These are phyloP conservation scores for Suhomyces bokatorum DNA, from an alignment of 1,139 yeast genomes.

Conservation along the genomic window DNA sequence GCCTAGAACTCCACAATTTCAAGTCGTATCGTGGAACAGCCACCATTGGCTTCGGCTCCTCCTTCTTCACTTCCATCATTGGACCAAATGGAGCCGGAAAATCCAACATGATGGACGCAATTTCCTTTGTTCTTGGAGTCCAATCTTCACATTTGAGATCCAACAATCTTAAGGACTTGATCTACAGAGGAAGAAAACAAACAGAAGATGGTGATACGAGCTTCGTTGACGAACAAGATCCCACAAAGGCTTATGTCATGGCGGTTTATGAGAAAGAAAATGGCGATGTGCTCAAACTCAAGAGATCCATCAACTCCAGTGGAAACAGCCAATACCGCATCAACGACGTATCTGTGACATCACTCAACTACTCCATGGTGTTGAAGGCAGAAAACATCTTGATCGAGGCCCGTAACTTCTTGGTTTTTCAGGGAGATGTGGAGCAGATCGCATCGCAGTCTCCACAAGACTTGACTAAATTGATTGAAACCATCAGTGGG, in stretches of 20 bases:
- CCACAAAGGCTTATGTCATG: constrained; percentile 73
- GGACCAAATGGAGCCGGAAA: constrained; percentile 99
- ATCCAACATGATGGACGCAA: constrained; percentile 98
- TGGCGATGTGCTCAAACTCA: constrained; percentile 53
- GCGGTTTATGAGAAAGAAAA: constrained; percentile 69
- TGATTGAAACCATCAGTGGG: constrained; percentile 84
- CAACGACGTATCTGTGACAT: constrained; percentile 62
- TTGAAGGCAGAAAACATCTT: constrained; percentile 81
- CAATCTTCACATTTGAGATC: constrained; percentile 78
- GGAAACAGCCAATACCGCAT: constrained; percentile 74
- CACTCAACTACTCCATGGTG: constrained; percentile 61
- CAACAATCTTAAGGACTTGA: constrained; percentile 66
- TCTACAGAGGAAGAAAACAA: constrained; percentile 66
- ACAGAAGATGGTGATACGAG: constrained; percentile 21
- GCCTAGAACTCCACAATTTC: constrained; percentile 79
- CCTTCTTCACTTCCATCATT: constrained; percentile 84
- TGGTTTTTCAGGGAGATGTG: constrained; percentile 96
- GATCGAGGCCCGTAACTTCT: constrained; percentile 85
- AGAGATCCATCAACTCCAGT: constrained; percentile 52
- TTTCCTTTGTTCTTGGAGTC: constrained; percentile 91
- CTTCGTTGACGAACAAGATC: constrained; percentile 35
- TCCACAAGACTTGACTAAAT: constrained; percentile 66
- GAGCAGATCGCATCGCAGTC: constrained; percentile 92
- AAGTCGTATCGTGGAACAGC: constrained; percentile 84
- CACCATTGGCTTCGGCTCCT: constrained; percentile 76